Evolutionary conservation across 2,329 filamentous ascomycete genomes (phyloP).

Genomic region (Diplodia sapinea): DNA sequence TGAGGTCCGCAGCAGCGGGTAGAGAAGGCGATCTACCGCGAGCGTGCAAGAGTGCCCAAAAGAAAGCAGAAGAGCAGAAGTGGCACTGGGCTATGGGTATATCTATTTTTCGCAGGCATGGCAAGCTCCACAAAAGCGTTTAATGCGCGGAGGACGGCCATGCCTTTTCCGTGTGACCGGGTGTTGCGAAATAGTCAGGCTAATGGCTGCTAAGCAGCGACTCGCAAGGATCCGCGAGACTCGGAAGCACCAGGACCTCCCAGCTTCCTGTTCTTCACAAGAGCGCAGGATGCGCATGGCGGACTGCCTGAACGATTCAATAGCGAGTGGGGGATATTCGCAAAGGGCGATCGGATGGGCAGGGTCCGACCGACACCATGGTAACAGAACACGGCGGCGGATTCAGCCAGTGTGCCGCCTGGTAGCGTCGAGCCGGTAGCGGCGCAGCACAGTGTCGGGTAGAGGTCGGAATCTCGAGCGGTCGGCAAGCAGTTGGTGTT

Average conservation of each 20-base stretch:
- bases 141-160: background rate
- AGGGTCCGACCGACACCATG: background rate
- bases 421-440: background rate
- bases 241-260: background rate
- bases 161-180: background rate
- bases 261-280: background rate
- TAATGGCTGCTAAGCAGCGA: background rate
- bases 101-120: background rate
- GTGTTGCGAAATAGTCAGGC: background rate
- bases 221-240: background rate
- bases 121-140: background rate
- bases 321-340: background rate
- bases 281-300: background rate
- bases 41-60: conserved; percentile 3
- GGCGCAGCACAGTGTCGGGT: background rate
- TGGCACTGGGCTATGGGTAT: background rate
- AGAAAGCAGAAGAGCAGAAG: background rate
- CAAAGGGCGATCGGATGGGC: background rate
- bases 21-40: conserved; percentile 4
- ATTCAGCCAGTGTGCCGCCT: conserved; percentile 2
- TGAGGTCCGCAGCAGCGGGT: conserved; percentile 6
- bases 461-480: conserved; percentile 4
- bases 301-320: background rate
- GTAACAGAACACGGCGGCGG: background rate
- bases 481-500: conserved; percentile 4